Conservation (phyloP, 805 yeast species). For the Metschnikowia hibisci region DNA sequence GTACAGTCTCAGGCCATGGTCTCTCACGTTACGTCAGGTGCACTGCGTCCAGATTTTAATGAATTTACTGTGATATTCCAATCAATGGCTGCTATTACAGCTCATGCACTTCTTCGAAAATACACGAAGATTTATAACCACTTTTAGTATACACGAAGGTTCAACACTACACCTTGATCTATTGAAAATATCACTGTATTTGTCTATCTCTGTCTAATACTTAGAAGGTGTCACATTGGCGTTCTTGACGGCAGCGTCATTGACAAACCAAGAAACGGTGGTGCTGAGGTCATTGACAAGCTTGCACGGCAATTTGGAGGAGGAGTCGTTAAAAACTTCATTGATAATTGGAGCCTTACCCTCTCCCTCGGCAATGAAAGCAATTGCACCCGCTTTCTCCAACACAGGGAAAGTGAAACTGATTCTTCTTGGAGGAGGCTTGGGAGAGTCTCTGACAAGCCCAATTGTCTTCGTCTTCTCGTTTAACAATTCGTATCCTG, state of each 20-base stretch:
- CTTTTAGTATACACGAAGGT: too few relatives aligned
- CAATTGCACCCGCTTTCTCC: conserved; percentile 49
- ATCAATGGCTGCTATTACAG: too few relatives aligned
- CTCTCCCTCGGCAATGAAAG: conserved; percentile 88
- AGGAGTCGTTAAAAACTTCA: conserved; percentile 57
- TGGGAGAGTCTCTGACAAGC: conserved; percentile 77
- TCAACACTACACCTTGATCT: too few relatives aligned
- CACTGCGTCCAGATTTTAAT: too few relatives aligned
- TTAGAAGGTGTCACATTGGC: conserved; percentile 44
- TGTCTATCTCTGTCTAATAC: conserved; percentile 21
- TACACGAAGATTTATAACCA: too few relatives aligned
- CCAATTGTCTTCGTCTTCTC: conserved; percentile 55
- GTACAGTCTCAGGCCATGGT: background rate
- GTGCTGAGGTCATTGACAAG: conserved; percentile 58
- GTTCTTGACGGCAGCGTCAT: conserved; percentile 69
- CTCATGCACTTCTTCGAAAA: too few relatives aligned
- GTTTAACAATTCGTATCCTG: conserved; percentile 66
- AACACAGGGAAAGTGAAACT: conserved; percentile 81
- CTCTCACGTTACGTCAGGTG: too few relatives aligned
- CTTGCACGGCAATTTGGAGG: conserved; percentile 61
- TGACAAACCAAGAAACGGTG: conserved; percentile 78
- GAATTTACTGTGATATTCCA: too few relatives aligned
- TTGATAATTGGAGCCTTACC: conserved; percentile 72
- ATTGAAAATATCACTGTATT: background rate
- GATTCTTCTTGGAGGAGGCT: conserved; percentile 90